Evolutionary conservation across 768 basidiomycete species (phyloP).

Genomic region (Sarcodon sp.): DNA sequence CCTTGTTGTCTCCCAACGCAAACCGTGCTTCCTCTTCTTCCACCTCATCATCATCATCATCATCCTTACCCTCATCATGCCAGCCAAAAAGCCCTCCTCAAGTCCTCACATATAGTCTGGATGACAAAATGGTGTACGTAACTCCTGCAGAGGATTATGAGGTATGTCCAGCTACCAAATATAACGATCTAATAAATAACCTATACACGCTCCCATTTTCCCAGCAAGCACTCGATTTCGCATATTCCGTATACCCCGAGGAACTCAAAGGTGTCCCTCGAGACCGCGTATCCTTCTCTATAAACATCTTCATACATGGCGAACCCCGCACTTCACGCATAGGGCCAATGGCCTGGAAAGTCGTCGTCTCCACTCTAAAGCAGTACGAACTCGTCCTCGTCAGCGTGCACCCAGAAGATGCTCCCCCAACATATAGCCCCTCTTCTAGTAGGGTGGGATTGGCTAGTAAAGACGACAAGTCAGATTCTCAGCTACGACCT

Average conservation of each 20-base stretch:
- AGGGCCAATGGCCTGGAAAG: slow-evolving; percentile 12
- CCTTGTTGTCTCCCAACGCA: too few relatives aligned
- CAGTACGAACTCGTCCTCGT: slow-evolving; percentile 17
- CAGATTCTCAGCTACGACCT: too few relatives aligned
- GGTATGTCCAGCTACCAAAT: background rate
- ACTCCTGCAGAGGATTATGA: slow-evolving; percentile 11
- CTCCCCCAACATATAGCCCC: too few relatives aligned
- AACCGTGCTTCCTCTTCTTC: too few relatives aligned
- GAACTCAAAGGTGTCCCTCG: slow-evolving; percentile 8
- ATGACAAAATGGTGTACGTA: slow-evolving; percentile 15
- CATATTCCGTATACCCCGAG: slow-evolving; percentile 9
- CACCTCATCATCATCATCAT: too few relatives aligned
- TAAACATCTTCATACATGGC: slow-evolving; percentile 9
- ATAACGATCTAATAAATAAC: too few relatives aligned
- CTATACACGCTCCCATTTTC: background rate
- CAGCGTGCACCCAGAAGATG: slow-evolving; percentile 1
- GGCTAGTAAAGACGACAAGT: too few relatives aligned
- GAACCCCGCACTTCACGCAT: slow-evolving; percentile 10
- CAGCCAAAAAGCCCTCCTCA: slow-evolving; percentile 1
- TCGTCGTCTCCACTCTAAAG: slow-evolving; percentile 9
- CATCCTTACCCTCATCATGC: too few relatives aligned
- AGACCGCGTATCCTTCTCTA: slow-evolving; percentile 10
- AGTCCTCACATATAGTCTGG: slow-evolving; percentile 15
- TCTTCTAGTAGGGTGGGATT: too few relatives aligned
- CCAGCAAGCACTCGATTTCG: slow-evolving; percentile 12